Evolutionary conservation across 106 monocot species (phyloP), one percentile per base, ranked within the genome.

Genomic region (Agapanthus africanus): DNA sequence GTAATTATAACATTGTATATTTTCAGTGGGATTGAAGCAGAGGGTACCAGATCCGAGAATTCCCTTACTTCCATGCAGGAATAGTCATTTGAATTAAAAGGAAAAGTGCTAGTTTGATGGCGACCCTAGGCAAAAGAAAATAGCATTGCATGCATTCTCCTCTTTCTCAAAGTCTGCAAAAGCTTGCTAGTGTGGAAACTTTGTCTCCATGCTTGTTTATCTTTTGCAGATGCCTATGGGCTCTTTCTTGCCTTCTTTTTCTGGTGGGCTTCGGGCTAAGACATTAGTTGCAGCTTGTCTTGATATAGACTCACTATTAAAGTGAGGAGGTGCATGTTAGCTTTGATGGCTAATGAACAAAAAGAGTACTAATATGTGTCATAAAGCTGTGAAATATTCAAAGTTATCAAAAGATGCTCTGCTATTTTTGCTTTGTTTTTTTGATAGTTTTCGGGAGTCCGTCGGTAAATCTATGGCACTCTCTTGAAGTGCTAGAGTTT

Each of bases 1-100:
- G 35, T 18, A 61, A 64, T 64, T 22, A 23, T n/a, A n/a, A n/a
- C n/a, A n/a, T n/a, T n/a, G n/a, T n/a, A n/a, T n/a, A n/a, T n/a
- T n/a, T 38, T 64, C 23, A 38, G 65, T 63, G 21, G 64, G 67
- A 49, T 64, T 37, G 56, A 30, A 23, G 18, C 16, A 73, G 40
- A 56, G 68, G 21, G 47, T 68, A 72, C 63, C 59, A 66, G 83
- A 79, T 84, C 83, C 79, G 76, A 84, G 76, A 72, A 72, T 76
- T 76, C 76, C 60, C 76, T 84, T 84, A 84, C 76, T 84, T 84
- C 76, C 79, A 84, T 79, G 83, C 76, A 84, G 54, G 68, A 47
- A 70, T 25, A 30, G 23, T 67, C 64, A 70, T 37, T 54, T 40
- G 66, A 76, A 39, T 21, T 15, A 42, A 38, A 65, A 79, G 59